These are phyloP conservation scores for Pseudogymnoascus sp. DNA, from an alignment of 2,329 filamentous ascomycete species.

Conservation along the genomic window DNA sequence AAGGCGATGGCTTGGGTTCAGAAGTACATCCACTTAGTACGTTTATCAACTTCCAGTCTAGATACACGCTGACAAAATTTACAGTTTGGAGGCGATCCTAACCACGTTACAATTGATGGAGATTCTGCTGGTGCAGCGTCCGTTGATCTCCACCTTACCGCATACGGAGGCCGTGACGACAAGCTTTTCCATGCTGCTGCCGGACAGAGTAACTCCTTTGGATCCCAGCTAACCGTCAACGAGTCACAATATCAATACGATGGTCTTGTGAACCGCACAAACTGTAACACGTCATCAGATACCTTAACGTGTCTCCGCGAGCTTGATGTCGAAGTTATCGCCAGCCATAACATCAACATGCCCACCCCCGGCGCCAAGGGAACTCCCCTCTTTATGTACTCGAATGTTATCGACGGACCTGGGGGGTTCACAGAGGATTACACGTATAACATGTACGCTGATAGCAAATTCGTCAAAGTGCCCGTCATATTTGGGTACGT, in stretches of 20 bases:
- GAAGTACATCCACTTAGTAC: slow-evolving; percentile 40
- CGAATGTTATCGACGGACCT: slow-evolving; percentile 42
- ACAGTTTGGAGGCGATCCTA: neutral
- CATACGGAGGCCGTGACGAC: neutral
- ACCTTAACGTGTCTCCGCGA: slow-evolving; percentile 41
- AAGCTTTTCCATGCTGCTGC: slow-evolving; percentile 1
- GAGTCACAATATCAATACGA: slow-evolving; percentile 2
- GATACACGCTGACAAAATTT: neutral
- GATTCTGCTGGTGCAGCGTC: slow-evolving; percentile 11
- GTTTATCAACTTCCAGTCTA: neutral
- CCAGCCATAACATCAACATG: slow-evolving; percentile 36
- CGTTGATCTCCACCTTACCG: slow-evolving; percentile 13
- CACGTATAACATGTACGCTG: slow-evolving; percentile 41
- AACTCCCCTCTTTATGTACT: slow-evolving; percentile 44
- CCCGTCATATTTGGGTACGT: slow-evolving; percentile 41
- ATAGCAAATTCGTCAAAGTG: slow-evolving; percentile 46
- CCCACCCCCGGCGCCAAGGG: slow-evolving; percentile 28
- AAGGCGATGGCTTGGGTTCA: slow-evolving; percentile 39
- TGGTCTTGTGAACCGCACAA: neutral
- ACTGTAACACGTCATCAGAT: slow-evolving; percentile 23
- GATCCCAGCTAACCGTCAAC: neutral
- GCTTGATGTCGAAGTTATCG: slow-evolving; percentile 35
- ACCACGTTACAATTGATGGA: slow-evolving; percentile 1
- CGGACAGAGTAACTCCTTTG: neutral
- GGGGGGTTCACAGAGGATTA: slow-evolving; percentile 43